Percentiles rank a stretch among this genome's conserved stretches.
Evolutionary conservation across 1,284 basidiomycete species (phyloP).

Genomic region (Gymnopus androsaceus): DNA sequence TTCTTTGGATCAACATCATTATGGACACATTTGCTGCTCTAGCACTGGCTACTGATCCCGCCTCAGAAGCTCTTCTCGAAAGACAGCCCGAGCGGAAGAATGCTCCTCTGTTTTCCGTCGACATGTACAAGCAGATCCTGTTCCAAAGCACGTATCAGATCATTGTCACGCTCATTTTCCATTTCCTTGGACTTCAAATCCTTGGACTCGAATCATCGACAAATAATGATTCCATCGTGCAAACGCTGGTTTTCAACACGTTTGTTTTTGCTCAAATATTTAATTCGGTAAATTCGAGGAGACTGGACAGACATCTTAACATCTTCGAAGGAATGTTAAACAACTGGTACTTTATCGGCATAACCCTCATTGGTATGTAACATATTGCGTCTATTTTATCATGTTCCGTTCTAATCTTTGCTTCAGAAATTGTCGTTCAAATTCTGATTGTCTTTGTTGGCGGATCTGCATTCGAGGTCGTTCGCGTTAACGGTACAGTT

Average conservation of each 20-base stretch:
- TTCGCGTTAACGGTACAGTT: constrained; percentile 73
- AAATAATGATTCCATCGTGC: constrained; percentile 58
- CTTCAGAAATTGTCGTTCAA: constrained; percentile 82
- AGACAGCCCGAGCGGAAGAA: constrained; percentile 90
- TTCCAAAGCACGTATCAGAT: constrained; percentile 91
- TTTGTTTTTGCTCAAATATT: constrained; percentile 97
- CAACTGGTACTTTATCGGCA: constrained; percentile 88
- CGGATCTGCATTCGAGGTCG: constrained; percentile 91
- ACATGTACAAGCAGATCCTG: constrained; percentile 96
- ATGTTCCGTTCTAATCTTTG: constrained; percentile 5
- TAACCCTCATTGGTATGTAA: constrained; percentile 80
- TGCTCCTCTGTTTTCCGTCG: constrained; percentile 85
- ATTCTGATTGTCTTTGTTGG: constrained; percentile 91
- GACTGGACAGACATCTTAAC: constrained; percentile 86
- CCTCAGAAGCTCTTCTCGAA: constrained; percentile 78
- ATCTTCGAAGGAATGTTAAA: constrained; percentile 82
- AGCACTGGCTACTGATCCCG: constrained; percentile 95
- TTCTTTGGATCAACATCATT: constrained; percentile 96
- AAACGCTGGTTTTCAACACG: constrained; percentile 92
- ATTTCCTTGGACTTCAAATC: constrained; percentile 81
- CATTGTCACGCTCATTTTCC: constrained; percentile 82
- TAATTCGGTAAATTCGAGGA: constrained; percentile 91
- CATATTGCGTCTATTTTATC: constrained; percentile 12
- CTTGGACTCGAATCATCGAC: constrained; percentile 57
- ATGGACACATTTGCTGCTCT: constrained; percentile 99